Base-by-base conservation (phyloP, 2,329 filamentous ascomycete genomes). In the Colletotrichum melonis region DNA sequence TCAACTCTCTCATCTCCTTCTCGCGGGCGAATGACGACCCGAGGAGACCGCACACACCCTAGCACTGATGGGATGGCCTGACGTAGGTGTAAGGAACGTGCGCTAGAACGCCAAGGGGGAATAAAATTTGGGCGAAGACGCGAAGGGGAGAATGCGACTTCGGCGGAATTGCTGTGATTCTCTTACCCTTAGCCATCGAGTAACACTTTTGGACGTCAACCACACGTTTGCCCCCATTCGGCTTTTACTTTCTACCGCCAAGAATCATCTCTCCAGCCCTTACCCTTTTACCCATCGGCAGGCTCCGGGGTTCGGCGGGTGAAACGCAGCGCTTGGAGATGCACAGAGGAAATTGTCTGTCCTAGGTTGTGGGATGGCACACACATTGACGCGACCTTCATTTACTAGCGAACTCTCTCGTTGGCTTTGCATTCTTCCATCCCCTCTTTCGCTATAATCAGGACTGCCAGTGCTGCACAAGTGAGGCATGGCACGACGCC, bases 181-280 rank as follows among this genome's bases (percentile, higher is more conserved):
- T 69, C 54, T 75, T 75, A 75, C 74, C 35, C 72, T 73, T 24
- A 67, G 42, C 49, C 68, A 73, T 75, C 68, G 69, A 71, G 74
- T 75, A 75, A 74, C 63, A 62, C 63, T 11, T 38, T 11, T 38
- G 19, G 59, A 42, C 30, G 14, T 28, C 22, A 60, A 24, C 55
- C 28, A 64, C 24, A 68, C 42, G 8, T 55, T 12, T 46, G 11
- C 58, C 6, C 58, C 6, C 38, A 16, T 22, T 35, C 35, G 5
- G 11, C 38, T 52, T 59, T 42, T 57, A 14, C 57, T 24, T 49
- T 69, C 46, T 56, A 35, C 66, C 46, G 54, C 58, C 58, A 56
- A 63, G 11, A 32, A 12, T 22, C 26, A 49, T 35, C 14, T 22
- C 19, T 19, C 46, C 42, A 8, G 46, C 32, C 24, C 26, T 32